Evolutionary conservation across 768 basidiomycete species (phyloP).

Genomic region (Aureoboletus auriporus): DNA sequence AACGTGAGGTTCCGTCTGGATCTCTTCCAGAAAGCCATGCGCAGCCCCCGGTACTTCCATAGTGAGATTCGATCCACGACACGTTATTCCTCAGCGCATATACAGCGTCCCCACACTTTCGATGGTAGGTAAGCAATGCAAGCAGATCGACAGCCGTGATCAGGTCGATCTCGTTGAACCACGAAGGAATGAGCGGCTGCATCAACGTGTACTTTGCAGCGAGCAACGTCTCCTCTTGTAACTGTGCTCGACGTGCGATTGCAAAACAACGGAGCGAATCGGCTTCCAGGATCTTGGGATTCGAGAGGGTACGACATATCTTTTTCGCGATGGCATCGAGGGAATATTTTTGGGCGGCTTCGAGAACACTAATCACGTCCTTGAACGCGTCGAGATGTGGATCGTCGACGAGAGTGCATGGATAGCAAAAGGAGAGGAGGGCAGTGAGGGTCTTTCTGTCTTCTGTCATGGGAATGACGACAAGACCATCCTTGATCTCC

Average conservation of each 20-base stretch:
- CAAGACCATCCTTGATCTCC: constrained; percentile 12
- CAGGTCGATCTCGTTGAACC: constrained; percentile 25
- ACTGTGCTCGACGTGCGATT: constrained; percentile 19
- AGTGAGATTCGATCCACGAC: constrained; percentile 15
- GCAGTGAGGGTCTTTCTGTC: constrained; percentile 17
- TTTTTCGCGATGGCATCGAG: constrained; percentile 14
- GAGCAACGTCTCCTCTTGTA: constrained; percentile 21
- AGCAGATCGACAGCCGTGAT: constrained; percentile 26
- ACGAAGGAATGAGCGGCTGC: constrained; percentile 21
- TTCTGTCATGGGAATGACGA: constrained; percentile 18
- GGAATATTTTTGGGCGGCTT: constrained; percentile 14
- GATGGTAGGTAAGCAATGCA: constrained; percentile 19
- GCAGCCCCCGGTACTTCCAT: not conserved
- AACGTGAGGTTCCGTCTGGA: no score
- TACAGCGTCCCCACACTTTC: constrained; percentile 11
- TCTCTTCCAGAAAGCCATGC: constrained; percentile 5
- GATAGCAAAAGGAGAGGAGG: constrained; percentile 25
- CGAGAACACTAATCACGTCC: constrained; percentile 8
- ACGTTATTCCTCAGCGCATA: not conserved
- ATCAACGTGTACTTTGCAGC: constrained; percentile 29
- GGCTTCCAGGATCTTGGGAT: constrained; percentile 15
- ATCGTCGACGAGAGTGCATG: constrained; percentile 20
- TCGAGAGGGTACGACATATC: constrained; percentile 14
- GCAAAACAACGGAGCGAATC: constrained; percentile 30
- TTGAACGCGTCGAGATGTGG: constrained; percentile 11